Evolutionary conservation across 1,284 basidiomycete genomes (phyloP).

Genomic region (Leucoagaricus sp.): DNA sequence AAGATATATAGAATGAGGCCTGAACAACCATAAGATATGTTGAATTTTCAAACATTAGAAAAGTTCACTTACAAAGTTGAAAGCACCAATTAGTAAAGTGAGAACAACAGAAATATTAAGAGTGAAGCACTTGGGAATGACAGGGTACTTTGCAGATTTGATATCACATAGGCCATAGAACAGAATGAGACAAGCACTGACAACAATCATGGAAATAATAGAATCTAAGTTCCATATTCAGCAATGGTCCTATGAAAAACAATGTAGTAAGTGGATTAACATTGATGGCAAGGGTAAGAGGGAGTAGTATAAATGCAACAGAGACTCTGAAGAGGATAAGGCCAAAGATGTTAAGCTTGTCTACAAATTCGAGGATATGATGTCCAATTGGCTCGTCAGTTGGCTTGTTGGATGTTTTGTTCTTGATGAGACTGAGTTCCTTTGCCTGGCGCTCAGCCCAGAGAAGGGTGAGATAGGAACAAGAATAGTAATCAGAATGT

Average conservation of each 20-base stretch:
- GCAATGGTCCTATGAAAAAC: not conserved
- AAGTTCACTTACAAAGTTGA: slow-evolving; percentile 58
- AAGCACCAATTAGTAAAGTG: slow-evolving; percentile 66
- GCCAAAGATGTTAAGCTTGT: slow-evolving; percentile 66
- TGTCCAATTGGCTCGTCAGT: slow-evolving; percentile 18
- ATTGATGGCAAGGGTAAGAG: slow-evolving; percentile 56
- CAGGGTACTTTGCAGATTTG: slow-evolving; percentile 48
- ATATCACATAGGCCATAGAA: slow-evolving; percentile 52
- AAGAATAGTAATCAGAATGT: too few relatives aligned
- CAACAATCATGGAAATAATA: slow-evolving; percentile 56
- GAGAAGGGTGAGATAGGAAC: slow-evolving; percentile 59
- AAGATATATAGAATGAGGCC: slow-evolving; percentile 65
- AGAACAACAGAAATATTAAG: slow-evolving; percentile 59
- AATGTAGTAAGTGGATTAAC: slow-evolving; percentile 26
- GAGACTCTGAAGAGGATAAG: slow-evolving; percentile 66
- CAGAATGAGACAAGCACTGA: slow-evolving; percentile 48
- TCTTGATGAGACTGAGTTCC: slow-evolving; percentile 40
- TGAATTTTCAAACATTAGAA: not conserved
- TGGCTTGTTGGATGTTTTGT: slow-evolving; percentile 1
- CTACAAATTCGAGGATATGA: slow-evolving; percentile 32
- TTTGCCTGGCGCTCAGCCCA: slow-evolving; percentile 73
- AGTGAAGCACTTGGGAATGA: slow-evolving; percentile 58
- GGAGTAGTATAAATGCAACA: slow-evolving; percentile 65
- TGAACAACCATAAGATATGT: slow-evolving; percentile 21
- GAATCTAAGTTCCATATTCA: slow-evolving; percentile 36